phyloP scores from a whole-genome alignment of 805 yeast species.

The Suhomyces sp. region DNA sequence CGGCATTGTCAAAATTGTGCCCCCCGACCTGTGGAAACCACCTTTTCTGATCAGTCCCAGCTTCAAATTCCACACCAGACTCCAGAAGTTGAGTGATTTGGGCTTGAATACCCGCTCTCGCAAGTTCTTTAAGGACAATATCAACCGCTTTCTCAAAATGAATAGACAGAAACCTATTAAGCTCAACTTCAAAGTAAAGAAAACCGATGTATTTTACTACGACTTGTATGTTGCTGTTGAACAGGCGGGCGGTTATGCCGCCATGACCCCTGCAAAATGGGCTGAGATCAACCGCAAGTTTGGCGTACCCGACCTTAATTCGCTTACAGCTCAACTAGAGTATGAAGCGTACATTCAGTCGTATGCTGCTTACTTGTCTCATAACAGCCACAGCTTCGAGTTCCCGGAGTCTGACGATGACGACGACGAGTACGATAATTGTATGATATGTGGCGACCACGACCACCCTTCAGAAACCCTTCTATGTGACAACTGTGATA shows the following conservation, averaged over 20 bases:
- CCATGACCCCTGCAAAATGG: conserved; percentile 21
- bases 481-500: conserved; percentile 73
- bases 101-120: conserved; percentile 62
- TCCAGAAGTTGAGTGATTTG: conserved; percentile 66
- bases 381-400: conserved; percentile 22
- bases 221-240: conserved; percentile 38
- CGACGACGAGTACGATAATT: conserved; percentile 33
- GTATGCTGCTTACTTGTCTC: conserved; percentile 32
- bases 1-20: conserved; percentile 53
- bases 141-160: conserved; percentile 56
- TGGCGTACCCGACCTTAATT: conserved; percentile 11
- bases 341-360: conserved; percentile 24
- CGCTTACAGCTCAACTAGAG: conserved; percentile 19
- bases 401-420: conserved; percentile 30
- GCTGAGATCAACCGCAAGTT: conserved; percentile 16
- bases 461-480: conserved; percentile 48
- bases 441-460: conserved; percentile 47
- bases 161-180: conserved; percentile 18
- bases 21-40: conserved; percentile 54
- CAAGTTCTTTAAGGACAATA: conserved; percentile 57
- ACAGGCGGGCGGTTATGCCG: conserved; percentile 18
- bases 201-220: conserved; percentile 29
- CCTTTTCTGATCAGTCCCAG: conserved; percentile 52
- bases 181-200: conserved; percentile 18
- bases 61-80: conserved; percentile 64